These are phyloP conservation scores for Telopea speciosissima DNA, from an alignment of 177 flowering plant species.

Conservation along the genomic window DNA sequence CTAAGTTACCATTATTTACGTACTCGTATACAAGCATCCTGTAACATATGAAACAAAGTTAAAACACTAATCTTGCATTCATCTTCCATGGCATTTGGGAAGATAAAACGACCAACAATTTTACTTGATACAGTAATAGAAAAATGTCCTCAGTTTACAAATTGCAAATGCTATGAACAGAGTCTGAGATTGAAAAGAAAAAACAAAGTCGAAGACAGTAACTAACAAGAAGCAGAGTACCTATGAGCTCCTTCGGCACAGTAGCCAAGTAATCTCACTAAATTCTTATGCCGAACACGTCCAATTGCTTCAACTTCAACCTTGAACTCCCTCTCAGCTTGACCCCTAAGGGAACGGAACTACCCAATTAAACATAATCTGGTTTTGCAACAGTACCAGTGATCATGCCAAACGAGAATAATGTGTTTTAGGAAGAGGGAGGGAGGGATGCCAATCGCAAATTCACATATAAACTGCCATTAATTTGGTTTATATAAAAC, in stretches of 20 bases:
- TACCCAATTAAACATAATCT: not conserved
- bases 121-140: too few relatives aligned
- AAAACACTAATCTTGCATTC: not conserved
- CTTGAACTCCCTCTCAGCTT: constrained; percentile 85
- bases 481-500: not conserved
- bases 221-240: constrained; percentile 24
- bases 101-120: not conserved
- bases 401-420: too few relatives aligned
- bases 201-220: not conserved
- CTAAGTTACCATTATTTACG: constrained; percentile 81
- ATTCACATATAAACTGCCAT: not conserved
- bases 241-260: constrained; percentile 95
- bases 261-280: constrained; percentile 81
- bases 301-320: constrained; percentile 95
- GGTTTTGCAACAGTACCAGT: not conserved
- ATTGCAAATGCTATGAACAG: not conserved
- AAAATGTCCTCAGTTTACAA: not conserved
- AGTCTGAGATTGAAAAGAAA: not conserved
- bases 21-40: constrained; percentile 97
- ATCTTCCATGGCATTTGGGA: not conserved
- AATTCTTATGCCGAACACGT: constrained; percentile 78
- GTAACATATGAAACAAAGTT: constrained; percentile 11
- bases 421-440: too few relatives aligned
- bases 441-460: not conserved
- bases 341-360: constrained; percentile 46